phyloP scores from a whole-genome alignment of 176 grass and related monocot species.

The bread wheat (Triticum aestivum) region IWGSC_CS_RefSeq_v2.1 NC_057806.1:609615597-609616096 shows the following conservation, averaged over 20 bases:
- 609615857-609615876: conserved; percentile 93
- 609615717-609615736: not conserved
- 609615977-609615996: not conserved
- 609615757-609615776: not conserved
- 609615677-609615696: not conserved
- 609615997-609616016: not conserved
- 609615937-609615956: conserved; percentile 85
- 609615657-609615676: not conserved
- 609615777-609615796: not conserved
- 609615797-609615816: not conserved
- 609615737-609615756: not conserved
- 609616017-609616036: not conserved
- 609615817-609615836: not conserved
- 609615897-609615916: conserved; percentile 97
- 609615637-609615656: not conserved
- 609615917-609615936: conserved; percentile 96
- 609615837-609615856: not conserved
- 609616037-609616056: not conserved
- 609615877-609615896: conserved; percentile 95
- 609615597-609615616: not conserved
- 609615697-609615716: not conserved
- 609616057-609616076: conserved; percentile 25
- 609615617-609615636: not conserved
- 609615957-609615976: conserved; percentile 15
- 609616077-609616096: conserved; percentile 99